Percentiles rank a stretch among this genome's conserved stretches.
phyloP scores from a whole-genome alignment of 176 grass and related monocot species.

The Avena sativa region DNA sequence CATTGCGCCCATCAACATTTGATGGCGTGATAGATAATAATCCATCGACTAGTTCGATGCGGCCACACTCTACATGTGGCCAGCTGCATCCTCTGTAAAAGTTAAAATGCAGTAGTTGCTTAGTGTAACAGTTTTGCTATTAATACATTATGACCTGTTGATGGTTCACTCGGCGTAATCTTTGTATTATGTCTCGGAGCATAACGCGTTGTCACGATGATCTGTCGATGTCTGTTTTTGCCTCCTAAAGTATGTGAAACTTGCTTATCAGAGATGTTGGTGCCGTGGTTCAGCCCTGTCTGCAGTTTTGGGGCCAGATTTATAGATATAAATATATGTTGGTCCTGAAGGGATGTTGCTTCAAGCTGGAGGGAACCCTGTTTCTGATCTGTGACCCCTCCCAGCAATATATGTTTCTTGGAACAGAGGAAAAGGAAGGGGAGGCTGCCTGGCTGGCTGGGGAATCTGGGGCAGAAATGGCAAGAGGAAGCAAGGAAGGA shows the following conservation, averaged over 20 bases:
- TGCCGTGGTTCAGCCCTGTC: background rate
- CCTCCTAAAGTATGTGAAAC: background rate
- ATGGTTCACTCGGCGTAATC: background rate
- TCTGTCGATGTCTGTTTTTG: background rate
- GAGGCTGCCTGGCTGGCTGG: background rate
- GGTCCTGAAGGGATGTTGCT: background rate
- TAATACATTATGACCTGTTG: background rate
- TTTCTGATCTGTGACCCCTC: background rate
- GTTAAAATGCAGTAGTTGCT: background rate
- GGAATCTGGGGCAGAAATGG: background rate
- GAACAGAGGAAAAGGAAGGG: background rate
- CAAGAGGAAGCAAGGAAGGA: slow-evolving; percentile 1
- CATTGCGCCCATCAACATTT: background rate
- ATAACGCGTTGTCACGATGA: background rate
- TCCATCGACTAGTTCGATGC: background rate
- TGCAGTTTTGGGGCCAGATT: background rate
- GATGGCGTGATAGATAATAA: background rate
- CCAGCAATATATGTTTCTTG: background rate
- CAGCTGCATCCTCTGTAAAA: background rate
- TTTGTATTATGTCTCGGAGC: background rate
- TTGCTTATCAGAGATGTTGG: background rate
- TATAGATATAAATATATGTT: background rate
- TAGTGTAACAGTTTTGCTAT: background rate
- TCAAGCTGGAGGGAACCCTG: background rate
- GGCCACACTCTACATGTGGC: background rate